Percentiles rank a stretch among this genome's conserved stretches.
These are phyloP conservation scores for Waitea zeae DNA, from an alignment of 1,284 basidiomycete genomes.

Conservation along the genomic window DNA sequence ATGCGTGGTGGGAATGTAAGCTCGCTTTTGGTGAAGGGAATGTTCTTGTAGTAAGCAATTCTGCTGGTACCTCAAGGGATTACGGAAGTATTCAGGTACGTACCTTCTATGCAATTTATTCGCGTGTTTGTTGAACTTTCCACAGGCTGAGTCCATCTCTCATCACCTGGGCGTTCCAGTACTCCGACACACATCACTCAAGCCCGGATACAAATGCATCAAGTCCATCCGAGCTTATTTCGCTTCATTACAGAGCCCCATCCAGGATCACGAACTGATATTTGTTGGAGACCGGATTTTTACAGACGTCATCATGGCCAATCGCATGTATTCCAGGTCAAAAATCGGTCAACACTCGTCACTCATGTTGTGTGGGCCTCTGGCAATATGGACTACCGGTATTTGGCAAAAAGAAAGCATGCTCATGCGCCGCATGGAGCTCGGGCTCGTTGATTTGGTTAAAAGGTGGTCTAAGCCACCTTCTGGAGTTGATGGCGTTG, in stretches of 20 bases:
- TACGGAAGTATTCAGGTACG: slow-evolving; percentile 63
- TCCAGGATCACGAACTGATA: slow-evolving; percentile 46
- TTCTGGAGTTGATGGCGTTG: too few relatives aligned
- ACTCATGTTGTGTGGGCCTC: slow-evolving; percentile 14
- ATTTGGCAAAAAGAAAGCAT: slow-evolving; percentile 50
- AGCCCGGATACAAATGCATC: slow-evolving; percentile 68
- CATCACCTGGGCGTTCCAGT: slow-evolving; percentile 69
- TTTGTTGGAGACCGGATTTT: slow-evolving; percentile 84
- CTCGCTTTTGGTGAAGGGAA: slow-evolving; percentile 62
- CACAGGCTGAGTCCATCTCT: slow-evolving; percentile 73
- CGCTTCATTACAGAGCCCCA: slow-evolving; percentile 27
- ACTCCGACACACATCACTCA: slow-evolving; percentile 58
- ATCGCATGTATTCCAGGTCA: slow-evolving; percentile 32
- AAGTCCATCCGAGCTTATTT: slow-evolving; percentile 49
- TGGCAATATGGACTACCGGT: slow-evolving; percentile 50
- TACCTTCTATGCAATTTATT: slow-evolving; percentile 6
- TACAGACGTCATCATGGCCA: slow-evolving; percentile 81
- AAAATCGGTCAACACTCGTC: not conserved
- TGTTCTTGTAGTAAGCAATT: slow-evolving; percentile 87
- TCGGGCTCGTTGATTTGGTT: slow-evolving; percentile 29
- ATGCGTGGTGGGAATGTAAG: slow-evolving; percentile 66
- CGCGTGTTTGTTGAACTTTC: not conserved
- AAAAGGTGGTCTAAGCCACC: too few relatives aligned
- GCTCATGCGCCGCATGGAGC: slow-evolving; percentile 40
- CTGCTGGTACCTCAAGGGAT: slow-evolving; percentile 73